Evolutionary conservation across 1,284 basidiomycete genomes (phyloP), one percentile per base, ranked within the genome.

Genomic region (Ustilago nuda): DNA sequence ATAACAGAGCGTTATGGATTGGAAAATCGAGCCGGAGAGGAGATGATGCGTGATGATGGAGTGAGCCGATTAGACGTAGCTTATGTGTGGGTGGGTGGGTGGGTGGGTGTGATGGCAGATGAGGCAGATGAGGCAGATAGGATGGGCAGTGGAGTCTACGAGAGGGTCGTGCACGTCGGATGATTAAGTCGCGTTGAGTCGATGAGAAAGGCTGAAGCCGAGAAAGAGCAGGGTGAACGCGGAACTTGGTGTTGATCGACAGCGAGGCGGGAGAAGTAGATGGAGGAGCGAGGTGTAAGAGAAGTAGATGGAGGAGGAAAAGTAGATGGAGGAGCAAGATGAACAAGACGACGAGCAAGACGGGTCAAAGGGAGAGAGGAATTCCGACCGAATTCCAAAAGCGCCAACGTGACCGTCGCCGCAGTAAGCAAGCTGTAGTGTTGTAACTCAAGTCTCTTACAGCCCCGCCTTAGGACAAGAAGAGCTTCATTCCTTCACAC

Each of bases 361-460:
- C 15, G 23, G 23, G 23, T 27, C 23, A 27, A 27, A 41, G 39
- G 15, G 39, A 41, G 12, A 41, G 39, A 15, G 39, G n/a, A 37
- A 39, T 23, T 39, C 13, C 23, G 8, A 54, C 53, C 37, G 17
- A 58, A 58, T 37, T 58, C 56, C 56, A 48, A 58, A 58, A 58
- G 56, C 56, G 56, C 45, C 45, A 58, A 58, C 56, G 46, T 48
- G 46, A 15, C 8, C 4, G 36, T 37, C 36, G 36, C 36, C 36
- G 3, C 23, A 27, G 23, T 27, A 27, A 27, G 3, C 23, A 27
- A 27, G 23, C 23, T 27, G 23, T 27, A 27, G 23, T 27, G 23
- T 27, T 27, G 23, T 27, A 27, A 3, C 3, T 27, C 23, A 3
- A 27, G 23, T 27, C 23, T 27, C 23, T 27, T 27, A 27, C 23